A percentile compares a stretch with the other conserved stretches of the same genome.
phyloP scores from a whole-genome alignment of 2,329 filamentous ascomycete species.

The Hypoxylon sp. region DNA sequence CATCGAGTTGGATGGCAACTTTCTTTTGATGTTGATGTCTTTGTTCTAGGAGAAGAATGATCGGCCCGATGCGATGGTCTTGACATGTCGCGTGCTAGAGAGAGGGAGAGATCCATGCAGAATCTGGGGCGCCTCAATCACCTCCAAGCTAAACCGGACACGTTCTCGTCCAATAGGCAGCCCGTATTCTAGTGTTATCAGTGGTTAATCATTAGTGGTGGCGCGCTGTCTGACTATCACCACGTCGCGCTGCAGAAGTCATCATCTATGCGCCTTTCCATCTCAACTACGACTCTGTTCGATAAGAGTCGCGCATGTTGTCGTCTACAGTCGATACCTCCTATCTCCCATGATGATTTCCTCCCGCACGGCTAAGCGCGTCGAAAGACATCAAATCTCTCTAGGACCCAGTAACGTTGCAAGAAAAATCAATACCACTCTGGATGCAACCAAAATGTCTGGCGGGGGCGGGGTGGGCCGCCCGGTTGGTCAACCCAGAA shows the following conservation, averaged over 20 bases:
- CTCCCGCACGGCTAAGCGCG: conserved; percentile 9
- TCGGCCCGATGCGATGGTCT: conserved; percentile 27
- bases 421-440: conserved; percentile 26
- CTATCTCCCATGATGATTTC: conserved; percentile 8
- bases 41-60: conserved; percentile 15
- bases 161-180: not conserved
- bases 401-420: conserved; percentile 36
- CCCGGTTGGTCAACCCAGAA: conserved; percentile 28
- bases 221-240: conserved; percentile 11
- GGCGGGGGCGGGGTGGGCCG: conserved; percentile 21
- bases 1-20: conserved; percentile 8
- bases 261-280: conserved; percentile 11
- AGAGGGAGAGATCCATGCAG: conserved; percentile 8
- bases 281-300: conserved; percentile 3
- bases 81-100: conserved; percentile 7
- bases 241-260: conserved; percentile 12
- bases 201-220: too few relatives aligned
- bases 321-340: conserved; percentile 5
- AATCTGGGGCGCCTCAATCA: conserved; percentile 11
- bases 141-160: conserved; percentile 10
- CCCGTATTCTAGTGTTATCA: too few relatives aligned
- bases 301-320: not conserved
- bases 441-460: conserved; percentile 31
- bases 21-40: conserved; percentile 19
- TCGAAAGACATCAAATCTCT: conserved; percentile 17